Conservation (phyloP, 2,329 filamentous ascomycete species). For the Cordyceps farinosa region DNA sequence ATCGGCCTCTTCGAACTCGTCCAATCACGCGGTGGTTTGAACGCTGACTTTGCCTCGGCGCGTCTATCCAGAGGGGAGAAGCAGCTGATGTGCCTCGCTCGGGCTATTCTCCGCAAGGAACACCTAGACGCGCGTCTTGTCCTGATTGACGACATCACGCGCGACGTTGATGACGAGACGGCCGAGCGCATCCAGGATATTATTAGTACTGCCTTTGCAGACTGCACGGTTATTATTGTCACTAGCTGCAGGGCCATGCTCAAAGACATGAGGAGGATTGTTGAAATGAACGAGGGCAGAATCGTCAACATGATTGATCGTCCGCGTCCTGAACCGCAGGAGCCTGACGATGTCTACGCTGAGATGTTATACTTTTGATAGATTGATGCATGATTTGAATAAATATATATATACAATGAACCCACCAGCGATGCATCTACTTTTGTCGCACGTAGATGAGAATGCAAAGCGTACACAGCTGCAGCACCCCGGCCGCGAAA, state of each 20-base stretch:
- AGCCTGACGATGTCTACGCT: not conserved
- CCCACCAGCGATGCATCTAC: not conserved
- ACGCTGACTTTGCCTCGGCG: conserved; percentile 13
- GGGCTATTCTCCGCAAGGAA: conserved; percentile 21
- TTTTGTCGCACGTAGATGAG: conserved; percentile 13
- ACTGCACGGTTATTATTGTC: conserved; percentile 19
- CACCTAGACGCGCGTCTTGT: conserved; percentile 17
- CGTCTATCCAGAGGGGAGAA: conserved; percentile 21
- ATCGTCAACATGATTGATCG: conserved; percentile 12
- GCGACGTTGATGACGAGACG: conserved; percentile 20
- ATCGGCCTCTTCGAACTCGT: conserved; percentile 18
- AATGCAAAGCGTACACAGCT: conserved; percentile 5
- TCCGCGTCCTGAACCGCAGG: not conserved
- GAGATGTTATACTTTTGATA: not conserved
- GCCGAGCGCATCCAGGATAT: conserved; percentile 19
- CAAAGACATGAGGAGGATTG: conserved; percentile 2
- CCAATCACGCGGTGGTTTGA: conserved; percentile 19
- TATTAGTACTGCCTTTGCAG: conserved; percentile 18
- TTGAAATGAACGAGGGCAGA: not conserved
- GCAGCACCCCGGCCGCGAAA: conserved; percentile 9
- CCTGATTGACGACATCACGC: conserved; percentile 23
- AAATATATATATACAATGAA: not conserved
- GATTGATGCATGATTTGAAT: not conserved
- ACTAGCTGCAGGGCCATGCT: conserved; percentile 19
- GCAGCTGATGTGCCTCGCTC: conserved; percentile 22